Evolutionary conservation across 164 flowering plant species (phyloP), one percentile per base, ranked within the genome.

Genomic region (Litsea cubeba): DNA sequence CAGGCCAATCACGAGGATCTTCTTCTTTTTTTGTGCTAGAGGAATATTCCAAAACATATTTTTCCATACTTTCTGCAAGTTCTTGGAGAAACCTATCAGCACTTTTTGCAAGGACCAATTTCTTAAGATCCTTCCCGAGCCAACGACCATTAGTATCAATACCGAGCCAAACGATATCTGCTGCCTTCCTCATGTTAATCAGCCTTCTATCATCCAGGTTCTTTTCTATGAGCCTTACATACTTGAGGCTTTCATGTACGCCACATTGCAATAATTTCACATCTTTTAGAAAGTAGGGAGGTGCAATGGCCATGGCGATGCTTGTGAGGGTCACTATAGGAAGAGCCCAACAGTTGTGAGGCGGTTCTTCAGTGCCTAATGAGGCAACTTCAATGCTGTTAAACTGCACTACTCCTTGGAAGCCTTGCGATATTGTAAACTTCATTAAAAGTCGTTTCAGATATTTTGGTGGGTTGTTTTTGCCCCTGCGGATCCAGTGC

Each of bases 261-360:
- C 82, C 73, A 8, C 7, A 12, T 10, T 80, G 65, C 62, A 89
- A 64, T 68, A 67, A 65, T 26, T 85, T 73, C 0, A 69, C 63
- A n/a, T 35, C 1, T 0, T 23, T 17, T 17, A 80, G 79, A 22
- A 81, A 78, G 70, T 73, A 71, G 20, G 91, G 90, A 57, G 86
- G 81, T 65, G 93, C 84, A 0, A 54, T 18, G 40, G 40, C 40
- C 30, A 88, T 66, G 35, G 87, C 88, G 65, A 89, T 87, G 81
- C 84, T 82, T n/a, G 87, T 76, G 35, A 91, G 82, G 70, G 93
- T 89, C 76, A 83, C 91, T 26, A 89, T 68, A 23, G 93, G 88
- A 64, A 91, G 89, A 72, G 88, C 85, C 96, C 93, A 91, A 74
- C 85, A 80, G 25, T 87, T 84, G 0, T 86, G 87, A 70, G 92